Conservation (phyloP, 1,284 basidiomycete species). For the Malassezia brasiliensis region DNA sequence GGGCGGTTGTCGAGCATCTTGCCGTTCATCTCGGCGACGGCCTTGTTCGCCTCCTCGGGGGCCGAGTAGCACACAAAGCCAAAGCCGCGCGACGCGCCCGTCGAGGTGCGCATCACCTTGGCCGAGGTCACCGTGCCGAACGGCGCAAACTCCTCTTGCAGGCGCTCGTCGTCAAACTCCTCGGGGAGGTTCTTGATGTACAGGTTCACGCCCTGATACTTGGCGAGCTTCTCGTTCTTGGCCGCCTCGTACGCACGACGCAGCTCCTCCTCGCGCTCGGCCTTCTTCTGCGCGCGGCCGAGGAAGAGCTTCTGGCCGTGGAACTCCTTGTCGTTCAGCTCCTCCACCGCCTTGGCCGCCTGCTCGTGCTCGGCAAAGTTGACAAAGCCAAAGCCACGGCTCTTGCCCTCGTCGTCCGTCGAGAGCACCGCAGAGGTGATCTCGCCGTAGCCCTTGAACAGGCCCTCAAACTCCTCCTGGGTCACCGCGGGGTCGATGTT, state of each 20-base stretch:
- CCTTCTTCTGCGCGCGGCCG: constrained; percentile 94
- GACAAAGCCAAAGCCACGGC: constrained; percentile 95
- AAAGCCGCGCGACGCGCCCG: constrained; percentile 77
- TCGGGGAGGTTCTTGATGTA: constrained; percentile 83
- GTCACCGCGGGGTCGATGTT: constrained; percentile 78
- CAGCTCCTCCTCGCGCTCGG: constrained; percentile 94
- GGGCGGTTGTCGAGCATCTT: constrained; percentile 99
- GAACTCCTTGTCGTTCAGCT: constrained; percentile 75
- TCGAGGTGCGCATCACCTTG: constrained; percentile 92
- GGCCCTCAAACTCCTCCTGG: constrained; percentile 74
- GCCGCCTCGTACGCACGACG: constrained; percentile 84
- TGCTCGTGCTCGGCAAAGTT: constrained; percentile 90
- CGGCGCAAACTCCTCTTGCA: constrained; percentile 68
- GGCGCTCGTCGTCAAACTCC: constrained; percentile 48
- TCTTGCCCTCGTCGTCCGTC: constrained; percentile 66
- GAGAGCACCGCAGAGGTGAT: constrained; percentile 83
- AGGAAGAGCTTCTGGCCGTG: constrained; percentile 89
- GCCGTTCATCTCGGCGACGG: constrained; percentile 99
- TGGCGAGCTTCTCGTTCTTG: constrained; percentile 93
- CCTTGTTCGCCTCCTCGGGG: constrained; percentile 98
- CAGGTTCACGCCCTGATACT: constrained; percentile 97
- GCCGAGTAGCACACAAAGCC: constrained; percentile 99
- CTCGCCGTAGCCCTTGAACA: constrained; percentile 70
- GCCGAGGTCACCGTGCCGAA: constrained; percentile 95
- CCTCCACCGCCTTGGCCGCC: constrained; percentile 79